Evolutionary conservation across 1,284 basidiomycete species (phyloP), one percentile per base, ranked within the genome.

Genomic region (Ceratobasidium sp.): DNA sequence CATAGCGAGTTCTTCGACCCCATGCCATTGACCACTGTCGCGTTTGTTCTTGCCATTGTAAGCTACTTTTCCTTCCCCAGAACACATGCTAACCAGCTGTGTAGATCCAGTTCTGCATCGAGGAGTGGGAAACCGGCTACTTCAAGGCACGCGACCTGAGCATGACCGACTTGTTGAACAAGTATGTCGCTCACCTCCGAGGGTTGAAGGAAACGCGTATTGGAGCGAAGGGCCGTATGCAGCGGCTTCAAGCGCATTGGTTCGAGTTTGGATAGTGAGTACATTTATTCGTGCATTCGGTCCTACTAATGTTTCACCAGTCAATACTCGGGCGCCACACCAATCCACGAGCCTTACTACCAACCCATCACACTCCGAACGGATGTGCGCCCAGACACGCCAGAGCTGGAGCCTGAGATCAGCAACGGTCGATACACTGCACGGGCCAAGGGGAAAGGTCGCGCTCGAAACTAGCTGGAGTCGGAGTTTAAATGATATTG

Each of bases 41-140:
- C 65, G 7, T 69, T 69, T 46, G 53, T 54, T 27, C 37, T 69
- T 9, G 49, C 65, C 24, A 56, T 69, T 4, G 65, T 69, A 31
- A 56, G 65, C 53, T 3, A 16, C 24, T 41, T 6, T 16, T 41
- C 19, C 22, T 43, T 24, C 1, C 29, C 46, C 54, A 19, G 2
- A 7, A 56, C 11, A 43, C n/a, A 37, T 37, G 48, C 13, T 39
- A 14, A 49, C 29, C 27, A 14, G n/a, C n/a, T n/a, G n/a, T n/a
- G n/a, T n/a, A n/a, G n/a, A n/a, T 31, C 54, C n/a, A n/a, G n/a
- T n/a, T n/a, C n/a, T n/a, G n/a, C n/a, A n/a, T n/a, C n/a, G n/a
- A n/a, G n/a, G n/a, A n/a, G n/a, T n/a, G n/a, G n/a, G n/a, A n/a
- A n/a, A n/a, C n/a, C n/a, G n/a, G n/a, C n/a, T n/a, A n/a, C n/a